phyloP scores from a whole-genome alignment of 768 basidiomycete genomes.

The Mycena rosella region DNA sequence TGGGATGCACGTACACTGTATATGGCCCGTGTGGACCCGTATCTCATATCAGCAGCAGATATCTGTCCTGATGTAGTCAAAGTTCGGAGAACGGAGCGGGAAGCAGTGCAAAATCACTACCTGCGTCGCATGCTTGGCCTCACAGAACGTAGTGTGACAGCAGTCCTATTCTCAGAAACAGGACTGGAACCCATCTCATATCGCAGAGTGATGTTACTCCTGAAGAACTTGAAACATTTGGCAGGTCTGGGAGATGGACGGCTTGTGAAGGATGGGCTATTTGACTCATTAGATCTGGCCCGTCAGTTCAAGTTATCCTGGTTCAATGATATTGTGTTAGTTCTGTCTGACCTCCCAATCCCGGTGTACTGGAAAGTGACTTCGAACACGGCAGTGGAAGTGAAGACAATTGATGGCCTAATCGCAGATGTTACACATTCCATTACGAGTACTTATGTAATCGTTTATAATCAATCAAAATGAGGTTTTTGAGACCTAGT shows the following conservation, averaged over 20 bases:
- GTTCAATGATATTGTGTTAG: slow-evolving; percentile 7
- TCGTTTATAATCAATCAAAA: too few relatives aligned
- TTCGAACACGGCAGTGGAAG: not conserved
- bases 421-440: not conserved
- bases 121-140: not conserved
- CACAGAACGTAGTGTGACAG: slow-evolving; percentile 5
- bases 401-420: slow-evolving; percentile 6
- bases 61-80: slow-evolving; percentile 4
- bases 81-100: not conserved
- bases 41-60: slow-evolving; percentile 12
- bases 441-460: too few relatives aligned
- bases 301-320: not conserved
- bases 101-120: not conserved
- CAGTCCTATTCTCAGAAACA: slow-evolving; percentile 17
- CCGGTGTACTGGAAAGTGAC: slow-evolving; percentile 9
- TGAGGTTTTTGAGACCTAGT: too few relatives aligned
- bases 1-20: slow-evolving; percentile 20
- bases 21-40: slow-evolving; percentile 24
- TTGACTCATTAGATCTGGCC: not conserved
- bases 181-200: slow-evolving; percentile 13
- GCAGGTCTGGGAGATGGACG: not conserved
- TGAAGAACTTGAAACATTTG: not conserved
- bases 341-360: not conserved
- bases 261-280: not conserved
- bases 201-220: not conserved